Evolutionary conservation across 129 eudicot genomes (phyloP).

Genomic region (Lactuca saligna): DNA sequence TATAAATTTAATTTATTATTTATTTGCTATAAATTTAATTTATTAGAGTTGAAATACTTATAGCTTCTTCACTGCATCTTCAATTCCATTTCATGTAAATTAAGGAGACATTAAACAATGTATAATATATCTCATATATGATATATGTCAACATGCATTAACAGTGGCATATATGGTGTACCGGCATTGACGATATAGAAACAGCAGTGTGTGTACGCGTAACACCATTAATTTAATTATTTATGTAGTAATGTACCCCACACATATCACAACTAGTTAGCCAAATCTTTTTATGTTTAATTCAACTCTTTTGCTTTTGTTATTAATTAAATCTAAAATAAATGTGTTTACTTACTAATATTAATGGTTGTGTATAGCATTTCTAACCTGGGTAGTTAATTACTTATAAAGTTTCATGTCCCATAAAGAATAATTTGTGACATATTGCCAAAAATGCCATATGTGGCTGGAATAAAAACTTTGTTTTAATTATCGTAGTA

Average conservation of each 20-base stretch:
- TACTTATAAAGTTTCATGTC: neutral
- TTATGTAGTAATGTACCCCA: neutral
- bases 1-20: neutral
- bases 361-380: neutral
- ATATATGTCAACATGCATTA: neutral
- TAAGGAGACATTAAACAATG: neutral
- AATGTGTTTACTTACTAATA: neutral
- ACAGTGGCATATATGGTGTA: neutral
- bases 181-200: neutral
- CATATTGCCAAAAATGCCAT: neutral
- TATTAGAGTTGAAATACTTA: neutral
- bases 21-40: neutral
- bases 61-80: conserved; percentile 16
- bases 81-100: conserved; percentile 21
- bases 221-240: neutral
- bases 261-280: neutral
- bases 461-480: neutral
- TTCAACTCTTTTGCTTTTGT: neutral
- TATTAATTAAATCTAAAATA: too few species aligned
- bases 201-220: neutral
- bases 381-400: neutral
- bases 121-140: neutral
- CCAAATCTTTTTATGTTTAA: neutral
- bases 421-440: neutral
- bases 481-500: too few species aligned